Conservation (phyloP, 495 filamentous ascomycete genomes). For the Pseudoneurospora amorphoporcata region DNA sequence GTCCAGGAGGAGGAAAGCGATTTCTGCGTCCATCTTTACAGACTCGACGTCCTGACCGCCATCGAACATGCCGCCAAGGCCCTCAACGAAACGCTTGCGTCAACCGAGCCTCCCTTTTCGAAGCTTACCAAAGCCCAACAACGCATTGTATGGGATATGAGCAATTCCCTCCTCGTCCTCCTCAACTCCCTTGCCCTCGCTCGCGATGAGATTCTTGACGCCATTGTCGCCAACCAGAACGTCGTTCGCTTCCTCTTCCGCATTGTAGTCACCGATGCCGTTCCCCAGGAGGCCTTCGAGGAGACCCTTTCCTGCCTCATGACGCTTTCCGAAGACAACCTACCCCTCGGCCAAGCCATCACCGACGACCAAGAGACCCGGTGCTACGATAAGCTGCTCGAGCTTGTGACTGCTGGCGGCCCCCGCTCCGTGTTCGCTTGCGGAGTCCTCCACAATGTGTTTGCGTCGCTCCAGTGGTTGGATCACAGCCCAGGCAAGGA, state of each 20-base stretch:
- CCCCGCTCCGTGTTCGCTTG: slow-evolving; percentile 35
- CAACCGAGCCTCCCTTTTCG: slow-evolving; percentile 24
- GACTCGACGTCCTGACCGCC: slow-evolving; percentile 46
- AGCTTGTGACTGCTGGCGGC: slow-evolving; percentile 23
- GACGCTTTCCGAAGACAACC: slow-evolving; percentile 45
- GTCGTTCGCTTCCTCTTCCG: slow-evolving; percentile 43
- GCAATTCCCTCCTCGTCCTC: slow-evolving; percentile 34
- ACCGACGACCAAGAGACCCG: slow-evolving; percentile 25
- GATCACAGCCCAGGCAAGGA: slow-evolving; percentile 37
- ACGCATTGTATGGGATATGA: slow-evolving; percentile 38
- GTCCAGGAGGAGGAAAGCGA: slow-evolving; percentile 48
- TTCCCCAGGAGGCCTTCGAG: slow-evolving; percentile 27
- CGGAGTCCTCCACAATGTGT: slow-evolving; percentile 44
- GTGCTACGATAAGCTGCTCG: slow-evolving; percentile 28
- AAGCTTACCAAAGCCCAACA: slow-evolving; percentile 40
- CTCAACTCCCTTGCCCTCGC: slow-evolving; percentile 38
- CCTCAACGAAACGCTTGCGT: slow-evolving; percentile 35
- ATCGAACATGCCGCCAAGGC: slow-evolving; percentile 39
- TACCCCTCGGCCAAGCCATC: slow-evolving; percentile 32
- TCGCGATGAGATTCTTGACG: slow-evolving; percentile 42
- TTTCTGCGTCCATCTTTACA: slow-evolving; percentile 51
- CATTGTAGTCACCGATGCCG: slow-evolving; percentile 24
- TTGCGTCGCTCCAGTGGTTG: slow-evolving; percentile 33
- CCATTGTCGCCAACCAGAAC: slow-evolving; percentile 33
- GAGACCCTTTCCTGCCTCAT: slow-evolving; percentile 42